Percentiles rank a stretch among this genome's conserved stretches.
These are phyloP conservation scores for Verticillium zaregamsianum DNA, from an alignment of 2,329 filamentous ascomycete species.

Conservation along the genomic window DNA sequence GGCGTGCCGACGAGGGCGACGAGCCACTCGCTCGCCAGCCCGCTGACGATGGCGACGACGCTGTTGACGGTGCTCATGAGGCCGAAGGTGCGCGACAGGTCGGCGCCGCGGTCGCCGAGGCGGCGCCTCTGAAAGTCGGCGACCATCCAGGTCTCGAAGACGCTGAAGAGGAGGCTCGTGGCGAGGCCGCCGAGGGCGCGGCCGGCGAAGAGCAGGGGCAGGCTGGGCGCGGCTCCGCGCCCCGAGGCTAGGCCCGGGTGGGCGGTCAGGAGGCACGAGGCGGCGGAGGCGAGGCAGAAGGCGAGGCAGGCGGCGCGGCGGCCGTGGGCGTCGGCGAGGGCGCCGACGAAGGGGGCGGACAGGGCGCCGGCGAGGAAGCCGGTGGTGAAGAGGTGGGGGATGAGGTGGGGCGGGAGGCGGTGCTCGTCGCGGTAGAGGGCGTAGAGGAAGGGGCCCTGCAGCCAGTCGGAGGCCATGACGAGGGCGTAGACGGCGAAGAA, in stretches of 20 bases:
- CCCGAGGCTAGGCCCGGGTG: constrained; percentile 25
- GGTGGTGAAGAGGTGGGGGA: constrained; percentile 36
- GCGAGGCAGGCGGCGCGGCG: constrained; percentile 47
- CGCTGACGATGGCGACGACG: constrained; percentile 49
- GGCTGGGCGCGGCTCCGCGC: constrained; percentile 23
- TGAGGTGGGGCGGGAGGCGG: constrained; percentile 17
- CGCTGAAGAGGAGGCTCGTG: constrained; percentile 53
- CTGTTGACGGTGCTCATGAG: constrained; percentile 48
- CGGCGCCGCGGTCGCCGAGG: constrained; percentile 29
- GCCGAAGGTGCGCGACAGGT: constrained; percentile 46
- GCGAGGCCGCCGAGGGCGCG: constrained; percentile 50
- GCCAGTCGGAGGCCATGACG: constrained; percentile 47
- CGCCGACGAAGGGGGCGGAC: constrained; percentile 41
- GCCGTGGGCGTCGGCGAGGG: constrained; percentile 44
- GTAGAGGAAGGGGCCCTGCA: constrained; percentile 33
- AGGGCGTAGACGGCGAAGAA: constrained; percentile 42
- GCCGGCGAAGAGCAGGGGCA: constrained; percentile 44
- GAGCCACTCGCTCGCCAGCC: constrained; percentile 46
- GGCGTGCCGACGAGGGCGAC: constrained; percentile 42
- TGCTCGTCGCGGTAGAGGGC: constrained; percentile 30
- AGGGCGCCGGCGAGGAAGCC: constrained; percentile 41
- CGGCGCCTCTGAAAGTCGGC: constrained; percentile 44
- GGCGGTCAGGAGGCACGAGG: constrained; percentile 41
- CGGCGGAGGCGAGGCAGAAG: constrained; percentile 49
- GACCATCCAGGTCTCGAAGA: constrained; percentile 60